Evolutionary conservation across 352 stramenopile genomes (phyloP).

Genomic region (Poterioochromonas sp.): DNA sequence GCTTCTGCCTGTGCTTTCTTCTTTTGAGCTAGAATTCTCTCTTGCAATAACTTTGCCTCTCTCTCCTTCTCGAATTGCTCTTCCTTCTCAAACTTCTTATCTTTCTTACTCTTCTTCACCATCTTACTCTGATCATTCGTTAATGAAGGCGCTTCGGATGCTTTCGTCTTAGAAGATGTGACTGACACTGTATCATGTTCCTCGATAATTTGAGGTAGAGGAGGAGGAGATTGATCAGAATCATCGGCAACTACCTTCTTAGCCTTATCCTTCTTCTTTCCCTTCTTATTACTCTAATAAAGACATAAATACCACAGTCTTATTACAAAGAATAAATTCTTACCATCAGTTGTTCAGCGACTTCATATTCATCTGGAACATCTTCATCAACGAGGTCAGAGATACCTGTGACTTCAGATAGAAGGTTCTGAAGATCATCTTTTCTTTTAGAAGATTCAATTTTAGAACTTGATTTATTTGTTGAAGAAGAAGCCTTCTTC

Average conservation of each 20-base stretch:
- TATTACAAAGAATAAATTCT: constrained; percentile 4
- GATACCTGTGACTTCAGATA: not conserved
- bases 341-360: not conserved
- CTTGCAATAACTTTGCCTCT: not conserved
- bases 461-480: not conserved
- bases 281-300: not conserved
- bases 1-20: not conserved
- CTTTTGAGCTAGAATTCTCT: not conserved
- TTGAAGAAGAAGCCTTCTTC: not conserved
- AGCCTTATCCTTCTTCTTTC: not conserved
- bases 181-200: not conserved
- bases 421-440: not conserved
- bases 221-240: not conserved
- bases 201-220: not conserved
- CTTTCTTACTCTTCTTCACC: not conserved
- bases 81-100: not conserved
- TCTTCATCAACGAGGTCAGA: not conserved
- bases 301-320: not conserved
- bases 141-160: not conserved
- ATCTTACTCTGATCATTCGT: not conserved
- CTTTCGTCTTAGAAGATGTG: not conserved
- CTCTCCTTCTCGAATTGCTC: not conserved
- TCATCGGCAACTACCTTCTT: not conserved
- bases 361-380: not conserved
- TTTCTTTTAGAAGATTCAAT: not conserved